phyloP scores from a whole-genome alignment of 352 stramenopile genomes.

The Globisporangium camurandrum region DNA sequence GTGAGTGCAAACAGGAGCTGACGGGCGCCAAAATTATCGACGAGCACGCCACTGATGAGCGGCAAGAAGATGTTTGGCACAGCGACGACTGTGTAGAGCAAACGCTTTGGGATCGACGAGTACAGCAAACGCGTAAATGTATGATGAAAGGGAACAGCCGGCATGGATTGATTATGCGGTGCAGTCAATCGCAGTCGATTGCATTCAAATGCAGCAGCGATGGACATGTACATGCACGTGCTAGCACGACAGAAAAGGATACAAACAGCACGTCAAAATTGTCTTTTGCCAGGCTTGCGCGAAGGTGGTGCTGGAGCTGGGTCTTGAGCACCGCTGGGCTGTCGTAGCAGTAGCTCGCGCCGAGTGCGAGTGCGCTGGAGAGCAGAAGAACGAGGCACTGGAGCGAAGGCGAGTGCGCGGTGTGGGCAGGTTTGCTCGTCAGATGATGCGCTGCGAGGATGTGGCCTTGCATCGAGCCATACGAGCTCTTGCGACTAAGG shows the following conservation, averaged over 20 bases:
- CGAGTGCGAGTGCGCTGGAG: constrained; percentile 33
- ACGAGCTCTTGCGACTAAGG: too few species aligned
- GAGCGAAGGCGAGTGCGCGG: constrained; percentile 11
- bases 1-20: constrained; percentile 61
- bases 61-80: constrained; percentile 81
- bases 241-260: constrained; percentile 9
- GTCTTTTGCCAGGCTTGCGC: constrained; percentile 17
- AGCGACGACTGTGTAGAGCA: constrained; percentile 84
- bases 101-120: constrained; percentile 27
- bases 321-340: constrained; percentile 56
- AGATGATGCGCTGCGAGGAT: too few species aligned
- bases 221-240: not conserved
- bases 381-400: constrained; percentile 41
- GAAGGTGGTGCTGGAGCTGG: constrained; percentile 53
- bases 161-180: too few species aligned
- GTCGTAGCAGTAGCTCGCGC: constrained; percentile 62
- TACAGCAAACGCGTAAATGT: not conserved
- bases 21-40: constrained; percentile 59
- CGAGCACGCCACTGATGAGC: constrained; percentile 73
- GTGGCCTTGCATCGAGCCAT: too few species aligned
- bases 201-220: not conserved
- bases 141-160: not conserved
- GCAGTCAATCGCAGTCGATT: too few species aligned
- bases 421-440: too few species aligned
- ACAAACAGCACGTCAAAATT: constrained; percentile 37